phyloP scores from a whole-genome alignment of 2,329 filamentous ascomycete species.

The Ophiocordyceps robertsii region DNA sequence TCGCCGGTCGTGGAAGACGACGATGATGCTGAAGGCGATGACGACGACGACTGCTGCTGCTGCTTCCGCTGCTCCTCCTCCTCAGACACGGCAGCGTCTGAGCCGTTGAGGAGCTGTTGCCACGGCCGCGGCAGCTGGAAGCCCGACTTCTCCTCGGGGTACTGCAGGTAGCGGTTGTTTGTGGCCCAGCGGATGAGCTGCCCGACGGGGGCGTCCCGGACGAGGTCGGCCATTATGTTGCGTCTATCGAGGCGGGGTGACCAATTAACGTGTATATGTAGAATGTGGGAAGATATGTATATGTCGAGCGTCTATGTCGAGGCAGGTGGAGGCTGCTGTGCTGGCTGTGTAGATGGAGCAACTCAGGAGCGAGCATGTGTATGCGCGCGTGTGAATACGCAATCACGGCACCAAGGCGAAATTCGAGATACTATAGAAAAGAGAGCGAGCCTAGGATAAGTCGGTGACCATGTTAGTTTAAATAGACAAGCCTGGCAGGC shows the following conservation, averaged over 20 bases:
- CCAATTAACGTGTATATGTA: neutral
- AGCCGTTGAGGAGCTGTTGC: conserved; percentile 20
- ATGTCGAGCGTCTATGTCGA: too few species aligned
- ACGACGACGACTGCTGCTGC: neutral
- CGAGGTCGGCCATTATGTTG: conserved; percentile 13
- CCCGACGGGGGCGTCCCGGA: conserved; percentile 45
- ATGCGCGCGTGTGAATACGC: too few species aligned
- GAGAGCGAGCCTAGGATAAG: too few species aligned
- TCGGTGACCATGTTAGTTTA: neutral
- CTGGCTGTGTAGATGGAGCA: too few species aligned
- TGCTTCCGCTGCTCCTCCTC: neutral
- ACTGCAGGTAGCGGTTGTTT: conserved; percentile 36
- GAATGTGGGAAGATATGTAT: too few species aligned
- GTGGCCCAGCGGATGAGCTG: conserved; percentile 43
- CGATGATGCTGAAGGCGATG: conserved; percentile 2
- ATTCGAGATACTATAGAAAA: too few species aligned
- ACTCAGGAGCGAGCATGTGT: too few species aligned
- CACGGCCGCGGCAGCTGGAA: conserved; percentile 35
- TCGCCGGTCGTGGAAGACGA: conserved; percentile 3
- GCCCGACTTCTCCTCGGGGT: conserved; percentile 43
- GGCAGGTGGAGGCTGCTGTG: too few species aligned
- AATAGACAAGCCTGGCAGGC: too few species aligned
- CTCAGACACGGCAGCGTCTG: conserved; percentile 3
- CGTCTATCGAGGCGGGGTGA: too few species aligned
- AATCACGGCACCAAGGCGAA: too few species aligned